Evolutionary conservation across 345 rosid species (phyloP).

Genomic region (Linum usitatissimum): DNA sequence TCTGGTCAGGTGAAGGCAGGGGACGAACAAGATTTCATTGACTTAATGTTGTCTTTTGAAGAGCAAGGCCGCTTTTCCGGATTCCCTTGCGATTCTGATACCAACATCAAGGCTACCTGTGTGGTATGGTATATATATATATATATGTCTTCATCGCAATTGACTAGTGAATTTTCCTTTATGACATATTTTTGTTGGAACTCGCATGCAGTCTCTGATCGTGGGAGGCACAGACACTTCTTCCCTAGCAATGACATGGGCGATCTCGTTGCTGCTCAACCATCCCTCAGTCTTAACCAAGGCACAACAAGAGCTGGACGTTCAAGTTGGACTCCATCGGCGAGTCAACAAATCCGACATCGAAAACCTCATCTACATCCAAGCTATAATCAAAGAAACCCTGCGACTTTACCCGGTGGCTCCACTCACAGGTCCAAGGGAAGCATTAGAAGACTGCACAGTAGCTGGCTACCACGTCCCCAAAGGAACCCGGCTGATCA

Average conservation of each 20-base stretch:
- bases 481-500: constrained; percentile 34
- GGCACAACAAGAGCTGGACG: constrained; percentile 43
- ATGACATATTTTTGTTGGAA: neutral
- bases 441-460: constrained; percentile 39
- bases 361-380: constrained; percentile 34
- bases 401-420: constrained; percentile 46
- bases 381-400: constrained; percentile 54
- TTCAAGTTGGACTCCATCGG: constrained; percentile 33
- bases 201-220: constrained; percentile 31
- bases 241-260: constrained; percentile 44
- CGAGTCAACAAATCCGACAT: constrained; percentile 44
- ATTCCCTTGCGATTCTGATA: constrained; percentile 32
- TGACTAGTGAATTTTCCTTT: too few species aligned
- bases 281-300: constrained; percentile 27
- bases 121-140: too few species aligned
- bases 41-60: constrained; percentile 41
- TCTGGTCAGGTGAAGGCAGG: constrained; percentile 8
- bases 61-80: constrained; percentile 28
- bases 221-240: constrained; percentile 43
- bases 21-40: constrained; percentile 36
- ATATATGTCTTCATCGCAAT: neutral
- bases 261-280: constrained; percentile 45
- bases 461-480: constrained; percentile 39
- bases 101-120: constrained; percentile 46
- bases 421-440: constrained; percentile 44